These are phyloP conservation scores for Hyaloscypha hepaticicola DNA, from an alignment of 495 filamentous ascomycete species.

Conservation along the genomic window DNA sequence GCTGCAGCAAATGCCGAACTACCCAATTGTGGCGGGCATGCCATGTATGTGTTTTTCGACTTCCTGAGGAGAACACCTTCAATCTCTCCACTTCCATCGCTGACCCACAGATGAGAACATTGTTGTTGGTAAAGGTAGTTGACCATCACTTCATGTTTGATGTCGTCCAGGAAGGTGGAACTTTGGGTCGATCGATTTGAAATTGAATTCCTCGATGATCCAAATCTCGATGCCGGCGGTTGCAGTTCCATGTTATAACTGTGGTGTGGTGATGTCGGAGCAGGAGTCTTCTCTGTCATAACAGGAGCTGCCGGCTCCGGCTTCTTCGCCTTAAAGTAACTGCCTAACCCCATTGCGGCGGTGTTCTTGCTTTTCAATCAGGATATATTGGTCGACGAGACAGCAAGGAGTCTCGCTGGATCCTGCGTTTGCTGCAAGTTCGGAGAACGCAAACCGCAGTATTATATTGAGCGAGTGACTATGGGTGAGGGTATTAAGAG, in stretches of 20 bases:
- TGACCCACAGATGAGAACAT: conserved; percentile 67
- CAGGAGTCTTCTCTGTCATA: conserved; percentile 27
- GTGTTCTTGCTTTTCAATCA: conserved; percentile 22
- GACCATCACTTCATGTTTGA: conserved; percentile 82
- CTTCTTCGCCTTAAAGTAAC: conserved; percentile 60
- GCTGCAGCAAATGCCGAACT: conserved; percentile 58
- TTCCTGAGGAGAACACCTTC: conserved; percentile 74
- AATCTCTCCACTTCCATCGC: conserved; percentile 59
- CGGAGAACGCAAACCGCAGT: neutral
- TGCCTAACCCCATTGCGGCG: conserved; percentile 56
- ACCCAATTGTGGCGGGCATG: conserved; percentile 61
- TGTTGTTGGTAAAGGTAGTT: conserved; percentile 80
- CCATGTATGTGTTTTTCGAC: conserved; percentile 62
- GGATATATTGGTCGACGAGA: conserved; percentile 14
- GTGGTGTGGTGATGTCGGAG: conserved; percentile 24
- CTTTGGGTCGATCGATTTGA: conserved; percentile 48
- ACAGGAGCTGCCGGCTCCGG: conserved; percentile 32
- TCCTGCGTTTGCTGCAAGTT: conserved; percentile 2
- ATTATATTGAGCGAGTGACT: conserved; percentile 12
- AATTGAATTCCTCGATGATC: conserved; percentile 51
- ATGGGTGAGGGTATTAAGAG: conserved; percentile 13
- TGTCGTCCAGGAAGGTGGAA: conserved; percentile 66
- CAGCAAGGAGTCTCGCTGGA: conserved; percentile 19
- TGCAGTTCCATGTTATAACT: conserved; percentile 44
- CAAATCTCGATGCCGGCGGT: conserved; percentile 43